These are phyloP conservation scores for Mucor plumbeus DNA, from an alignment of 371 early-diverging fungal species.

Conservation along the genomic window DNA sequence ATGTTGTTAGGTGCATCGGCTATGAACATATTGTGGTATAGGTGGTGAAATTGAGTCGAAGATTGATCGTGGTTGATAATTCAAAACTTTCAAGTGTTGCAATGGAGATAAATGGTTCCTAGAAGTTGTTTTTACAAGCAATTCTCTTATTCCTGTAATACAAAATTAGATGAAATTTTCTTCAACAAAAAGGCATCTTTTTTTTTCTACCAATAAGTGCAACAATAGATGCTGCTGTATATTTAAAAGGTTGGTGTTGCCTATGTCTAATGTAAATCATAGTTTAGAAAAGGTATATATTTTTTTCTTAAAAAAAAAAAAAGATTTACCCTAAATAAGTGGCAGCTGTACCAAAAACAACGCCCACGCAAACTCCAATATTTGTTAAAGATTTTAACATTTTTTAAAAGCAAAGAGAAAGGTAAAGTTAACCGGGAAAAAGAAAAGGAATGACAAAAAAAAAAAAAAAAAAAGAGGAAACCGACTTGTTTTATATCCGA, in stretches of 20 bases:
- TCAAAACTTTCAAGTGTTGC: constrained; percentile 25
- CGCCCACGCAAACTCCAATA: constrained; percentile 26
- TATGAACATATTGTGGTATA: constrained; percentile 19
- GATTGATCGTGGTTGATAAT: constrained; percentile 26
- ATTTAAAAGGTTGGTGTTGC: constrained; percentile 16
- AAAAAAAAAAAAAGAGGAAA: neutral
- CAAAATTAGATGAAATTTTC: too few species aligned
- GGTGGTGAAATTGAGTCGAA: constrained; percentile 16
- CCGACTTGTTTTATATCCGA: constrained; percentile 4
- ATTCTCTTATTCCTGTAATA: constrained; percentile 13
- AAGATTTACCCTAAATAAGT: constrained; percentile 24
- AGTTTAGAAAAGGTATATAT: neutral
- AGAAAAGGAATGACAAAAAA: neutral
- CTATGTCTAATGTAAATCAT: constrained; percentile 15
- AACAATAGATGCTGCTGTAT: constrained; percentile 13
- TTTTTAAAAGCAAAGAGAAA: neutral
- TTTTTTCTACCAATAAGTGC: constrained; percentile 19
- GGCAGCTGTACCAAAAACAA: constrained; percentile 32
- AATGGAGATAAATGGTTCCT: constrained; percentile 7
- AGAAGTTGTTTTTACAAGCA: constrained; percentile 5
- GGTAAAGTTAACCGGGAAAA: neutral
- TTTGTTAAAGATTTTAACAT: neutral
- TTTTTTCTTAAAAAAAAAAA: too few species aligned
- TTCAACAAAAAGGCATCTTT: too few species aligned
- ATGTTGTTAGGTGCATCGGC: constrained; percentile 13